Percentiles rank a stretch among this genome's conserved stretches.
phyloP scores from a whole-genome alignment of 2,329 filamentous ascomycete genomes.

The Colletotrichum liaoningense region DNA sequence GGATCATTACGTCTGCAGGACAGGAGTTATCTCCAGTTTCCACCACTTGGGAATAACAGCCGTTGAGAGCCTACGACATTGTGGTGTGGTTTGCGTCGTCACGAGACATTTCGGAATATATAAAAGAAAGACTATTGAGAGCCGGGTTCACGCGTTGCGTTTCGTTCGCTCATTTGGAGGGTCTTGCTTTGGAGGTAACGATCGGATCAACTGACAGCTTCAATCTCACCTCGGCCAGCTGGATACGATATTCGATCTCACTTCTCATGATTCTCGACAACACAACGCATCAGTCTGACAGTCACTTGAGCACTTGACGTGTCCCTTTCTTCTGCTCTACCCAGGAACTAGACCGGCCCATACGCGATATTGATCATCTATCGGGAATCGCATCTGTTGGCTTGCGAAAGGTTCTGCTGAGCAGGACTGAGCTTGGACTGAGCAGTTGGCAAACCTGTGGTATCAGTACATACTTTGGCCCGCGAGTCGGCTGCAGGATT shows the following conservation, averaged over 20 bases:
- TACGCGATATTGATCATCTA: neutral
- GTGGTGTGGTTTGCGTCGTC: conserved; percentile 10
- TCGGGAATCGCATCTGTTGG: neutral
- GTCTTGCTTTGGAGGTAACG: neutral
- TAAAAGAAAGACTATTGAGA: neutral
- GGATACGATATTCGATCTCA: neutral
- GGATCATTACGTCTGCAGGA: neutral
- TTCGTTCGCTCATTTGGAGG: neutral
- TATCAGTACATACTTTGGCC: neutral
- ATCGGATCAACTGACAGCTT: neutral
- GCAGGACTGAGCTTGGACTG: neutral
- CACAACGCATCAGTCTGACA: neutral
- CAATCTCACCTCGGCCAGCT: neutral
- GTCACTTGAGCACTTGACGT: neutral
- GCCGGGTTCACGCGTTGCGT: neutral
- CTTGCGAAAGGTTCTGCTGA: neutral
- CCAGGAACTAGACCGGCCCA: neutral
- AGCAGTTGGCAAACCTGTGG: neutral
- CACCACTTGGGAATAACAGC: neutral
- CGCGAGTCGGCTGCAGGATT: neutral
- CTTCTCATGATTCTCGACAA: neutral
- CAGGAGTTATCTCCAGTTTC: conserved; percentile 5
- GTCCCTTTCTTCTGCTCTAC: neutral
- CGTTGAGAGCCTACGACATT: neutral
- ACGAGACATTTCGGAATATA: conserved; percentile 11